Evolutionary conservation across 106 monocot genomes (phyloP), one percentile per base, ranked within the genome.

Genomic region (Amphibolis antarctica): DNA sequence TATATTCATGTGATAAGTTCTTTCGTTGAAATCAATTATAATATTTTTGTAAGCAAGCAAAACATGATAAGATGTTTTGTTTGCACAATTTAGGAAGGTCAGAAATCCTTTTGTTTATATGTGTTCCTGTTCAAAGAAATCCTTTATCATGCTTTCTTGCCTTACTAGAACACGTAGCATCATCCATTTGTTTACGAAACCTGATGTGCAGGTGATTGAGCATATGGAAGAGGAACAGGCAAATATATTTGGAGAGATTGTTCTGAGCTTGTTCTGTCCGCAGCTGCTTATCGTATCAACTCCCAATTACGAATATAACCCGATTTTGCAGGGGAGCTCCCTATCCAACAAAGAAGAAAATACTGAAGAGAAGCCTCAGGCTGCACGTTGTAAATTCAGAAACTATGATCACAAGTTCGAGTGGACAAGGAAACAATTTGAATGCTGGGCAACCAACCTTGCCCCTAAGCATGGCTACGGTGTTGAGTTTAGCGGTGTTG

Each of bases 371-470:
- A 98, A 69, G 30, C 28, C 80, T 44, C 47, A 19, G 36, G 15
- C 51, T 1, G 69, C 66, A 5, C 71, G 84, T 9, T 83, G 80
- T 71, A 84, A 64, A 49, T 98, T 98, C 55, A 79, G 98, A 0
- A 90, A 90, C 68, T 74, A 74, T 57, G 98, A 98, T 64, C 98
- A 98, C 86, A 98, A 98, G 63, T 98, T 98, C 22, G 98, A 98
- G 61, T 98, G 98, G 98, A 91, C 98, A 12, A 82, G 98, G 62
- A 42, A 52, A 21, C 98, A 98, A 65, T 98, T 98, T 71, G 68
- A 87, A 69, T 64, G 53, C 10, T 98, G 98, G 98, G 90, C 98
- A 21, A 77, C 42, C 42, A 48, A 68, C 47, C 87, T 98, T 28
- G 80, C 90, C 11, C 53, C 27, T 0, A 87, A 59, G 50, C 82